These are phyloP conservation scores for Marsdenia floribunda DNA, from an alignment of 257 asterid species.

Conservation along the genomic window DNA sequence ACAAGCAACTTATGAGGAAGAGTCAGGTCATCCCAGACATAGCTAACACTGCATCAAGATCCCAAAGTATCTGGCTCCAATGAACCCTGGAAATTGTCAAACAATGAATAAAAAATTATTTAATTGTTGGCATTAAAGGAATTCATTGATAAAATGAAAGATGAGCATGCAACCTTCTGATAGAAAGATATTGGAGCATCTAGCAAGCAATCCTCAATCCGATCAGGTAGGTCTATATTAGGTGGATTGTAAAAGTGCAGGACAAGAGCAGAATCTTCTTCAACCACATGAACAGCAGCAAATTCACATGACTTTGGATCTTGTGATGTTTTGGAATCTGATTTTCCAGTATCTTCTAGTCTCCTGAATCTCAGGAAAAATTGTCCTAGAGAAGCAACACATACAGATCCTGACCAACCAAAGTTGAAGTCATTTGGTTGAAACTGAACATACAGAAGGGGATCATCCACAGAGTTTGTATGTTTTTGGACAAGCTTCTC, in stretches of 20 bases:
- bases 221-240: constrained; percentile 61
- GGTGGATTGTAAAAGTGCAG: constrained; percentile 69
- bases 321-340: constrained; percentile 22
- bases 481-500: constrained; percentile 77
- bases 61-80: constrained; percentile 72
- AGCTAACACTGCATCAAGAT: constrained; percentile 60
- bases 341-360: constrained; percentile 32
- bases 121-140: not conserved
- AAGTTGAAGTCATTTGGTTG: constrained; percentile 47
- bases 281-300: constrained; percentile 79
- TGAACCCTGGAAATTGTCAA: constrained; percentile 56
- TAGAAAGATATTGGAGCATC: constrained; percentile 70
- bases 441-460: constrained; percentile 66
- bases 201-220: constrained; percentile 73
- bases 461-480: constrained; percentile 60
- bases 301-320: constrained; percentile 39
- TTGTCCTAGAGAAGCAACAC: constrained; percentile 86
- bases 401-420: constrained; percentile 91
- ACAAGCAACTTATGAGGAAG: constrained; percentile 84
- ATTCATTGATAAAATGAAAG: constrained; percentile 15
- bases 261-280: constrained; percentile 77
- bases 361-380: constrained; percentile 74
- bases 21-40: constrained; percentile 91
- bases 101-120: constrained; percentile 9
- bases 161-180: constrained; percentile 65